Conservation (phyloP, 1,284 basidiomycete genomes). For the Marasmius oreades region DNA sequence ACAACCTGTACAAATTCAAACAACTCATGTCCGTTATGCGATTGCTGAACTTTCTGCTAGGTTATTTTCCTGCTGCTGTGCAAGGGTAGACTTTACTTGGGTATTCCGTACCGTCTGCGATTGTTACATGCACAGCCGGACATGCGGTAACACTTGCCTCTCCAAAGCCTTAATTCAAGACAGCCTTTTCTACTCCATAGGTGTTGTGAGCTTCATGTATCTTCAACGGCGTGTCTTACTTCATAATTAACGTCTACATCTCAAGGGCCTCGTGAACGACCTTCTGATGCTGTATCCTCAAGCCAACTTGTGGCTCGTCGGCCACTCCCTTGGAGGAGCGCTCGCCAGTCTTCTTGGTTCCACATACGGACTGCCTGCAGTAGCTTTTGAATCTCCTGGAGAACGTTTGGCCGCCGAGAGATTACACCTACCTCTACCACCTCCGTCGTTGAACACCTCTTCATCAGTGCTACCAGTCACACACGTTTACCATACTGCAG, state of each 20-base stretch:
- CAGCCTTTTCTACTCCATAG: constrained; percentile 86
- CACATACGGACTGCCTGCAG: constrained; percentile 91
- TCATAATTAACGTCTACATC: constrained; percentile 1
- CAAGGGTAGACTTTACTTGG: constrained; percentile 90
- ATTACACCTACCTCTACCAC: constrained; percentile 80
- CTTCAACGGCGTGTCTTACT: background rate
- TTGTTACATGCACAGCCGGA: constrained; percentile 72
- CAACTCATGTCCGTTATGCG: background rate
- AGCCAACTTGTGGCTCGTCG: constrained; percentile 90
- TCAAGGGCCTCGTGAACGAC: constrained; percentile 75
- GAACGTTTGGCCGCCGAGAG: constrained; percentile 85
- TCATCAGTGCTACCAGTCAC: constrained; percentile 41
- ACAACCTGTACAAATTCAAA: constrained; percentile 61
- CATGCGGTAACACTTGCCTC: constrained; percentile 84
- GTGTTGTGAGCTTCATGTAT: constrained; percentile 53
- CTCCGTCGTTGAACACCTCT: constrained; percentile 17
- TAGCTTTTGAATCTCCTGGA: constrained; percentile 92
- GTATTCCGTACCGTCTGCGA: constrained; percentile 79
- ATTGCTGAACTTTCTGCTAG: constrained; percentile 19
- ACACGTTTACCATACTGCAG: constrained; percentile 79
- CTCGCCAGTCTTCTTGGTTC: constrained; percentile 85
- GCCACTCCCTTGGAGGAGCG: constrained; percentile 86
- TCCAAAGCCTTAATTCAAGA: constrained; percentile 84
- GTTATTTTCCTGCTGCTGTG: constrained; percentile 97
- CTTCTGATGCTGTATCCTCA: constrained; percentile 79